A percentile compares a stretch with the other conserved stretches of the same genome.
Evolutionary conservation across 2,329 filamentous ascomycete species (phyloP).

Genomic region (Exophiala alcalophila): DNA sequence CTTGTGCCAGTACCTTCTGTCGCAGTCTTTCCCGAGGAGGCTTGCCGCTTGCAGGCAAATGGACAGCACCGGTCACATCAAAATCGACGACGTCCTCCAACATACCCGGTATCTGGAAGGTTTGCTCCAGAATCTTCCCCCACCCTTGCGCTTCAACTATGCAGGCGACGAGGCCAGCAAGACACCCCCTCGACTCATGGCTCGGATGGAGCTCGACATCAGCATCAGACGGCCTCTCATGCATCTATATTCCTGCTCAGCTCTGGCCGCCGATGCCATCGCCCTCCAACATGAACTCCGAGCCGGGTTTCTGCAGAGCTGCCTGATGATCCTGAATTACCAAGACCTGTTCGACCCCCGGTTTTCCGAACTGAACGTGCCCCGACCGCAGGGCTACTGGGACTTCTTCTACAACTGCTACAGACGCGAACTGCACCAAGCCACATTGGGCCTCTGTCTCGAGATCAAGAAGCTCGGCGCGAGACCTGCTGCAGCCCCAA

Average conservation of each 20-base stretch:
- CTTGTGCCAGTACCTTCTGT: constrained; percentile 28
- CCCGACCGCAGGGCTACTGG: constrained; percentile 29
- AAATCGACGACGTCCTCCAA: constrained; percentile 21
- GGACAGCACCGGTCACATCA: constrained; percentile 13
- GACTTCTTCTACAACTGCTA: constrained; percentile 30
- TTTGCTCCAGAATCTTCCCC: constrained; percentile 25
- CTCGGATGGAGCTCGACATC: constrained; percentile 33
- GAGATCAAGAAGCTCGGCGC: constrained; percentile 23
- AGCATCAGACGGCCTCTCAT: constrained; percentile 34
- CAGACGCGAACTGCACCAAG: constrained; percentile 23
- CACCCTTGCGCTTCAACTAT: constrained; percentile 26
- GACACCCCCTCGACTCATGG: constrained; percentile 28
- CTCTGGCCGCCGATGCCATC: constrained; percentile 18
- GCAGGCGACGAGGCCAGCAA: constrained; percentile 24
- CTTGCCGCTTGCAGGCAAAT: constrained; percentile 24
- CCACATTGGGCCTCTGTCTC: constrained; percentile 24
- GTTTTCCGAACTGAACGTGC: constrained; percentile 32
- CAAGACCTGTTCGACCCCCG: constrained; percentile 37
- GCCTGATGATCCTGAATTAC: constrained; percentile 32
- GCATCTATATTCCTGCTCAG: constrained; percentile 33
- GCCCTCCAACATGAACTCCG: constrained; percentile 29
- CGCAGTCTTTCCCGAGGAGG: constrained; percentile 25
- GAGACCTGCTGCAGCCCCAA: not conserved
- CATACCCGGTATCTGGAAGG: constrained; percentile 27
- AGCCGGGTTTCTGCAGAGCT: constrained; percentile 31